These are phyloP conservation scores for Fusarium tuaranense DNA, from an alignment of 2,329 filamentous ascomycete species.

Conservation along the genomic window DNA sequence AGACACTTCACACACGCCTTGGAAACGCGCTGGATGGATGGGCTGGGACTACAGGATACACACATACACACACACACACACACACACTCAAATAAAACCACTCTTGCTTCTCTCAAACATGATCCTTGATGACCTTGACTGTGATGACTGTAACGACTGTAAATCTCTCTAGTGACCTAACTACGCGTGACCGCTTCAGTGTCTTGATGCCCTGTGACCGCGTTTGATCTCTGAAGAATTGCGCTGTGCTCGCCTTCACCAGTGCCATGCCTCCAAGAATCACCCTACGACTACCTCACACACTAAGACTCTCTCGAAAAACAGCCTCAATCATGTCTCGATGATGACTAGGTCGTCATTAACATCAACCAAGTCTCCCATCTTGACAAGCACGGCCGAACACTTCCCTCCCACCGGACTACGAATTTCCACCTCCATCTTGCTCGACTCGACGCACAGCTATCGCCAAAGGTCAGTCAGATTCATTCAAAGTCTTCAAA, in stretches of 20 bases:
- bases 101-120: background rate
- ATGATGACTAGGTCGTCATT: conserved; percentile 45
- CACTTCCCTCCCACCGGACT: conserved; percentile 45
- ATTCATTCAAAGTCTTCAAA: background rate
- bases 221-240: background rate
- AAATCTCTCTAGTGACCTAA: background rate
- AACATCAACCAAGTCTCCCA: conserved; percentile 47
- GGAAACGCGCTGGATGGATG: background rate
- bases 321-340: conserved; percentile 14
- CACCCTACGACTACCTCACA: background rate
- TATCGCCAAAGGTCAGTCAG: conserved; percentile 18
- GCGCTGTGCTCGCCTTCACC: background rate
- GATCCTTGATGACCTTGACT: background rate
- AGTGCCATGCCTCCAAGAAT: background rate
- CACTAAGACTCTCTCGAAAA: background rate
- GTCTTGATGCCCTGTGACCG: background rate
- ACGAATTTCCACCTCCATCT: conserved; percentile 53
- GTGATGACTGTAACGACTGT: background rate
- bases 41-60: background rate
- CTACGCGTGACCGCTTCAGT: background rate
- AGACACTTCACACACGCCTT: background rate
- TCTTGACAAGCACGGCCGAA: conserved; percentile 39
- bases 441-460: conserved; percentile 52
- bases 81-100: conserved; percentile 7
- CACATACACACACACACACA: background rate